Conservation (phyloP, 192 early-diverging fungal genomes). For the Gaertneriomyces sp. region DNA sequence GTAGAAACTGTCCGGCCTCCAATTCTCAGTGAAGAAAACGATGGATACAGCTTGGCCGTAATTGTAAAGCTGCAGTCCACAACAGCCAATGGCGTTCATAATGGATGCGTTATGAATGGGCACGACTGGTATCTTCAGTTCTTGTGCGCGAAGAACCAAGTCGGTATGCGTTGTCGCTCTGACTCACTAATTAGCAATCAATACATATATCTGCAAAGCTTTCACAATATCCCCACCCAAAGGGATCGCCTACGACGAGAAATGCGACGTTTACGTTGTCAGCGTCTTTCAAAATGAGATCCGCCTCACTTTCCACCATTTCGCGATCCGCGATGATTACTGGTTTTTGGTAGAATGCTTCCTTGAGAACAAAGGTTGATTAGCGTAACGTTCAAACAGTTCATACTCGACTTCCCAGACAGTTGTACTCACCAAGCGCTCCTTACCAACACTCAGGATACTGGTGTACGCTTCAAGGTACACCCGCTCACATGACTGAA, state of each 20-base stretch:
- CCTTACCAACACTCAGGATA: constrained; percentile 83
- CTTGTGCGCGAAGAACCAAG: constrained; percentile 87
- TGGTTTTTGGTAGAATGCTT: constrained; percentile 83
- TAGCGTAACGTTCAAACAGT: background rate
- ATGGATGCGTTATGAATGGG: constrained; percentile 99
- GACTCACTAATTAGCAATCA: background rate
- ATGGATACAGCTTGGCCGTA: constrained; percentile 99
- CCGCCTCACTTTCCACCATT: constrained; percentile 91
- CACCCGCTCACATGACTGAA: constrained; percentile 78
- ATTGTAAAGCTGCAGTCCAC: constrained; percentile 94
- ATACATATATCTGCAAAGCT: background rate
- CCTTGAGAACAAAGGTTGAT: constrained; percentile 39
- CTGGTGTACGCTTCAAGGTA: constrained; percentile 96
- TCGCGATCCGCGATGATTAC: constrained; percentile 93
- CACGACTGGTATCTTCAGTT: constrained; percentile 77
- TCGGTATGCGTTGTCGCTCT: constrained; percentile 98
- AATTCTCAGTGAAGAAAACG: constrained; percentile 94
- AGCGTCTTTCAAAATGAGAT: constrained; percentile 82
- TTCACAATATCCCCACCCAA: constrained; percentile 51
- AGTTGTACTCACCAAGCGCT: constrained; percentile 56
- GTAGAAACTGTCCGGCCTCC: constrained; percentile 97
- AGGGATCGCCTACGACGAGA: constrained; percentile 97
- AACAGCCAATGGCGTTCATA: constrained; percentile 96
- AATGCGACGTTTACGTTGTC: constrained; percentile 89
- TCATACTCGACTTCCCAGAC: background rate